A percentile compares a stretch with the other conserved stretches of the same genome.
Conservation (phyloP, 140 eudicot genomes). For the Cichorium intybus region DNA sequence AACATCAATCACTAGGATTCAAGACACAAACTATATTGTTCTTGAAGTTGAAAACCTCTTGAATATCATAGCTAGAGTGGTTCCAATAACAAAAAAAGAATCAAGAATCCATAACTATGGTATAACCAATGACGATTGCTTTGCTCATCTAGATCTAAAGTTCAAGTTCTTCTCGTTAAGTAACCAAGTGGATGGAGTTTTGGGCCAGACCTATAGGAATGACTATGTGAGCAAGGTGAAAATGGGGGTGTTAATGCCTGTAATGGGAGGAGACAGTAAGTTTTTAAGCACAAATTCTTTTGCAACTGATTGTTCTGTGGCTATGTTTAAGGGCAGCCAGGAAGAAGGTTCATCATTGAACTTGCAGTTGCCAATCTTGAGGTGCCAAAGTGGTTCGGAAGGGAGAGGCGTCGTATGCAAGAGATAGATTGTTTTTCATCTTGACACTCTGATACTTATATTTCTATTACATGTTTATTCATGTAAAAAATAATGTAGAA, state of each 20-base stretch:
- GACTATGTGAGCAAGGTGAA: conserved; percentile 59
- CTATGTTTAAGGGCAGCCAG: conserved; percentile 35
- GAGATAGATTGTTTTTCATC: conserved; percentile 31
- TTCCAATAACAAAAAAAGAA: conserved; percentile 58
- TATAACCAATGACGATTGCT: conserved; percentile 56
- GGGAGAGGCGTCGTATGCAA: conserved; percentile 70
- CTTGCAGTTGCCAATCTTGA: conserved; percentile 49
- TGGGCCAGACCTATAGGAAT: conserved; percentile 55
- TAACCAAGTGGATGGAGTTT: conserved; percentile 46
- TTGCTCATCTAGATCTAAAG: conserved; percentile 73
- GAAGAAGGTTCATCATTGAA: conserved; percentile 8
- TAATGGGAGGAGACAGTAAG: conserved; percentile 61
- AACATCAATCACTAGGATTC: conserved; percentile 36
- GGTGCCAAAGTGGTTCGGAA: conserved; percentile 44
- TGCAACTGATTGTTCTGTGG: conserved; percentile 52
- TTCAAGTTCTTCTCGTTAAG: conserved; percentile 62
- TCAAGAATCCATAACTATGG: conserved; percentile 61
- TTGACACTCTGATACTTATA: conserved; percentile 3
- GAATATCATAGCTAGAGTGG: conserved; percentile 60
- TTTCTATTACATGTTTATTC: neutral
- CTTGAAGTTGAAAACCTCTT: conserved; percentile 55
- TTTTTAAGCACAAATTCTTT: conserved; percentile 35
- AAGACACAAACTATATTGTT: conserved; percentile 36
- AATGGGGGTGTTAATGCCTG: too few relatives aligned
- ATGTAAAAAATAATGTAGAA: conserved; percentile 8